Base-by-base conservation (phyloP, 139 green algal species). In the Chlorella sorokiniana region DNA sequence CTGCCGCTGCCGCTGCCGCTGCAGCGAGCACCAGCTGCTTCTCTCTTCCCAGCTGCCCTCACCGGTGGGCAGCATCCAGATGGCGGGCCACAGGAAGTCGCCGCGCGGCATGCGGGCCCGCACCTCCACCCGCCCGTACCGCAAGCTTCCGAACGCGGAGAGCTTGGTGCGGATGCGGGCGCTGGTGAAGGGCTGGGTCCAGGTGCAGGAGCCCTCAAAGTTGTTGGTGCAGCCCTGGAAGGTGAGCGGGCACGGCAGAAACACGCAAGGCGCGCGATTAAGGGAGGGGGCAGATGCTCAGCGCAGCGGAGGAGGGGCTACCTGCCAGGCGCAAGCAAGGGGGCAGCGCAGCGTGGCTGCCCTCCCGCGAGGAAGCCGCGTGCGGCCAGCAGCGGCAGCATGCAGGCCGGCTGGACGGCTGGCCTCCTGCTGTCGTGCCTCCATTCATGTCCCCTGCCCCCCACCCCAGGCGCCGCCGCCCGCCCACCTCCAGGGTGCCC, bases 11-110 rank as follows among this genome's bases (percentile, higher is more conserved):
- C 52, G 9, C 22, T 10, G 10, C 27, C 61, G 10, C 3, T 16
- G 25, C n/a, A 38, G 61, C 61, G n/a, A 33, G 61, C 61, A 35
- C n/a, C 3, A 37, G 4, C 61, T 40, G 61, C 14, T 33, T 10
- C 3, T 68, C 52, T 16, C 48, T 16, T 16, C 48, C 48, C 20
- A 31, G 20, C 18, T 31, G 7, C 41, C 14, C 69, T 62, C 29
- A 63, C 69, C 69, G 3, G 70, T 78, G 65, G 80, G 80, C 44
- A 85, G 76, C 64, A 85, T 77, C 80, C 80, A 85, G 38, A 85
- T 78, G 61, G 80, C 80, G 29, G 80, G 80, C 80, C 80, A 85
- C 61, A 85, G 48, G 70, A 78, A 78, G 48, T 64, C 45, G 31
- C 70, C 70, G 16, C 52, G 52, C 3, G 70, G 45, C 45, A 78